These are phyloP conservation scores for Collybiopsis luxurians DNA, from an alignment of 768 basidiomycete species.

Conservation along the genomic window DNA sequence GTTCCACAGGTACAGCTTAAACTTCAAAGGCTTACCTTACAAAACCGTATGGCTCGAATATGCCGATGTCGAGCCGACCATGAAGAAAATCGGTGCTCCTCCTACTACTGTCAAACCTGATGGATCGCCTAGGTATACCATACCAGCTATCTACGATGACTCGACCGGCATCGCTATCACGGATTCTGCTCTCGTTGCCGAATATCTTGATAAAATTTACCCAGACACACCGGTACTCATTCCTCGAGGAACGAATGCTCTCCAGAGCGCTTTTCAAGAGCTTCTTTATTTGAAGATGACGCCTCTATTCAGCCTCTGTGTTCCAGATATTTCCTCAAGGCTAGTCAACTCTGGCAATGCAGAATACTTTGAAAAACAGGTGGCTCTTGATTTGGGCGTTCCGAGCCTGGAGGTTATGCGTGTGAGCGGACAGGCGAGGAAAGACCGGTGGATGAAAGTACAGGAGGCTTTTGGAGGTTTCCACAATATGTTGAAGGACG, in stretches of 20 bases:
- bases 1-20: neutral
- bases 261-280: neutral
- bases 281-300: neutral
- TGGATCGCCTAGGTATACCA: constrained; percentile 25
- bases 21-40: constrained; percentile 14
- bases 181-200: constrained; percentile 30
- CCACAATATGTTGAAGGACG: neutral
- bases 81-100: constrained; percentile 23
- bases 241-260: constrained; percentile 10
- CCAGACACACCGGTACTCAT: constrained; percentile 24
- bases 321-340: neutral
- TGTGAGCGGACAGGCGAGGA: neutral
- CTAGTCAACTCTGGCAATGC: neutral
- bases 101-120: constrained; percentile 21
- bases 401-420: neutral
- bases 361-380: constrained; percentile 23
- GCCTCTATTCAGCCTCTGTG: neutral
- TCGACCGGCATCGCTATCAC: constrained; percentile 23
- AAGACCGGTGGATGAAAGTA: neutral
- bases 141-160: constrained; percentile 33
- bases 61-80: constrained; percentile 29
- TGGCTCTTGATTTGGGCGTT: constrained; percentile 25
- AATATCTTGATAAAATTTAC: constrained; percentile 33
- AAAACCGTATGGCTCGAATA: constrained; percentile 19
- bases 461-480: neutral